phyloP scores from a whole-genome alignment of 805 yeast genomes.

The Zygosaccharomyces bailii region DNA sequence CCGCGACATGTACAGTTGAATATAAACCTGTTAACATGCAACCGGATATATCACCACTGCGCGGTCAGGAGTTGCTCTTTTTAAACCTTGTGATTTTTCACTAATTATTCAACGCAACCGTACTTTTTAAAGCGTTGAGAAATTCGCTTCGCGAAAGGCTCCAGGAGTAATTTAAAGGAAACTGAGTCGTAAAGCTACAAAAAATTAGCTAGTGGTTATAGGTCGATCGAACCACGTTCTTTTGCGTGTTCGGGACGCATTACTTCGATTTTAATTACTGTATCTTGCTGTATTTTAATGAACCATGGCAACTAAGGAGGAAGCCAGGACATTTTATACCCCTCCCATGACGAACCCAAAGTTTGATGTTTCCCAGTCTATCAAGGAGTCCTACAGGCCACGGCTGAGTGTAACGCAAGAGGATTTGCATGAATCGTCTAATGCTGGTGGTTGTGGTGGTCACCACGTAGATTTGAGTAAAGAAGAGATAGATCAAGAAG shows the following conservation, averaged over 20 bases:
- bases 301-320: conserved; percentile 11
- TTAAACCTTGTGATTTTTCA: not conserved
- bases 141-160: not conserved
- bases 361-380: conserved; percentile 28
- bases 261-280: not conserved
- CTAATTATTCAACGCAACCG: not conserved
- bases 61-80: not conserved
- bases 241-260: not conserved
- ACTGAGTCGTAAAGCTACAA: not conserved
- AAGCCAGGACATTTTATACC: conserved; percentile 23
- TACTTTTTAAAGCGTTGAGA: not conserved
- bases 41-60: not conserved
- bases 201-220: not conserved
- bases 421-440: conserved; percentile 9
- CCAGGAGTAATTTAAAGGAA: not conserved
- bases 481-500: conserved; percentile 27
- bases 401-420: conserved; percentile 11
- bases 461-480: conserved; percentile 16
- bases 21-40: not conserved
- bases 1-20: not conserved
- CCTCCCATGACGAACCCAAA: conserved; percentile 33
- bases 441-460: conserved; percentile 7
- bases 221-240: not conserved
- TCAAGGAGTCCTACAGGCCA: conserved; percentile 27
- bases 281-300: not conserved